Conservation (phyloP, 192 early-diverging fungal genomes). For the Linnemannia elongata region DNA sequence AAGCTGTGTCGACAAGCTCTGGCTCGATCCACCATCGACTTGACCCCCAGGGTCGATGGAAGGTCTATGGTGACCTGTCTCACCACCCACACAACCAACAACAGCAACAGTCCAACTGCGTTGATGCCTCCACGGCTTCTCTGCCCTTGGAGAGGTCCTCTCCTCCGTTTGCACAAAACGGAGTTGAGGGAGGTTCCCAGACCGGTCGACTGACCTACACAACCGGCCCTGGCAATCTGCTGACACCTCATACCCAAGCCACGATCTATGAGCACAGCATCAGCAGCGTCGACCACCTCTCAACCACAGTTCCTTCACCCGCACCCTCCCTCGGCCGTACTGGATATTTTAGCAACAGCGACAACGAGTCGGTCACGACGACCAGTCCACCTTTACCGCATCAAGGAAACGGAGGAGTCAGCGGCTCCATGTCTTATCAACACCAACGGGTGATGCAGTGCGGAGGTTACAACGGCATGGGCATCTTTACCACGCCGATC, state of each 20-base stretch:
- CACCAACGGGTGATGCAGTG: neutral
- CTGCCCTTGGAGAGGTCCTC: slow-evolving; percentile 16
- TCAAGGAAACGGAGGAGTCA: neutral
- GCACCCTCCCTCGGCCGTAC: slow-evolving; percentile 22
- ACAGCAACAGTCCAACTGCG: neutral
- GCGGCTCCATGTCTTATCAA: neutral
- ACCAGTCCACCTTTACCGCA: neutral
- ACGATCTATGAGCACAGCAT: slow-evolving; percentile 42
- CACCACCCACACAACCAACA: slow-evolving; percentile 13
- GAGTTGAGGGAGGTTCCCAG: neutral
- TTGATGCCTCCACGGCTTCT: slow-evolving; percentile 23
- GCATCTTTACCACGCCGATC: slow-evolving; percentile 32
- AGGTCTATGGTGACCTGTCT: slow-evolving; percentile 6
- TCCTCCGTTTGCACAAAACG: neutral
- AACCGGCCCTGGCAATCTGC: slow-evolving; percentile 27
- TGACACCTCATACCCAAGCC: slow-evolving; percentile 28
- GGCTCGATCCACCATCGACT: neutral
- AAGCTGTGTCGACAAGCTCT: neutral
- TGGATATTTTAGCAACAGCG: slow-evolving; percentile 43
- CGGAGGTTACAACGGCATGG: neutral
- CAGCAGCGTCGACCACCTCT: slow-evolving; percentile 39
- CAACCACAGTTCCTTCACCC: slow-evolving; percentile 19
- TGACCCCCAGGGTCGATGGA: neutral
- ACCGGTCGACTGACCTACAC: neutral
- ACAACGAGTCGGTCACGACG: slow-evolving; percentile 30